These are phyloP conservation scores for Neostapfia colusana DNA, from an alignment of 176 grass and related monocot species.

Conservation along the genomic window DNA sequence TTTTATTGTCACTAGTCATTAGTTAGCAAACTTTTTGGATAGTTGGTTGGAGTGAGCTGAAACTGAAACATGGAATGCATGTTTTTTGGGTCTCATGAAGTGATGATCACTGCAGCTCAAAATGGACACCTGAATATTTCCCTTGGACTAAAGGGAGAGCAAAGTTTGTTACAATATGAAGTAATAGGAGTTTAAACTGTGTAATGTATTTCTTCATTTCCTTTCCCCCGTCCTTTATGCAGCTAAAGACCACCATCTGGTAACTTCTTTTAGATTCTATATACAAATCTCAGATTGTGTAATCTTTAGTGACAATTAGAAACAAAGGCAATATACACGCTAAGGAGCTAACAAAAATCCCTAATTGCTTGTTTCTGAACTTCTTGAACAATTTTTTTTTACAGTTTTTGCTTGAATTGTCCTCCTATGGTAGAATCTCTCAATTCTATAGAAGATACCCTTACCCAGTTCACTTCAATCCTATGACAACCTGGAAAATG, in stretches of 20 bases:
- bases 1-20: background rate
- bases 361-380: slow-evolving; percentile 14
- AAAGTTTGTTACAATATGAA: background rate
- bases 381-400: background rate
- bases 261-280: slow-evolving; percentile 17
- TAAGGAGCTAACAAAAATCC: slow-evolving; percentile 27
- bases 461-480: slow-evolving; percentile 86
- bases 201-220: background rate
- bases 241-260: slow-evolving; percentile 2
- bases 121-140: background rate
- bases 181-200: background rate
- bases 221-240: slow-evolving; percentile 12
- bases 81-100: no score
- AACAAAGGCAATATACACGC: background rate
- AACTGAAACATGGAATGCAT: background rate
- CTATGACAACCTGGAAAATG: slow-evolving; percentile 66
- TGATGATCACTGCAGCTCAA: background rate
- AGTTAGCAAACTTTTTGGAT: background rate
- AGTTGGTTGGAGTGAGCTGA: background rate
- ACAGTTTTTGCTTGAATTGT: slow-evolving; percentile 43
- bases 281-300: slow-evolving; percentile 30
- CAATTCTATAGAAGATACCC: slow-evolving; percentile 82
- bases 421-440: slow-evolving; percentile 65
- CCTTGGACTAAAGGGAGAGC: background rate
- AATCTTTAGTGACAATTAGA: background rate